Conservation (phyloP, 257 asterid genomes). For the Solanum chaucha region DNA sequence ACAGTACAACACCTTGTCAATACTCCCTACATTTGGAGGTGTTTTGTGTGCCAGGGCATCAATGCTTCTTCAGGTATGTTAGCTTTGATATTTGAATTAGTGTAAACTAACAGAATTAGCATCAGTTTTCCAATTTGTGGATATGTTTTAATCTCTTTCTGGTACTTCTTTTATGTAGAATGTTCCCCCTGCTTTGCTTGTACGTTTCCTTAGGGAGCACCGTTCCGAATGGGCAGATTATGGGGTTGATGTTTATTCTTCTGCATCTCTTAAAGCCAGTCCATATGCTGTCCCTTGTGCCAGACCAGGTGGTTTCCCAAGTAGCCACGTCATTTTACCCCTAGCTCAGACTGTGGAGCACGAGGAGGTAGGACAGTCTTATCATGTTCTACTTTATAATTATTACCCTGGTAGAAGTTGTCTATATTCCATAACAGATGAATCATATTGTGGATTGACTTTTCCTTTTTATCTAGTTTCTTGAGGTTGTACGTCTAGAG, state of each 20-base stretch:
- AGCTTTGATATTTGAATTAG: not conserved
- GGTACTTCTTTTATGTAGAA: slow-evolving; percentile 24
- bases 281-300: slow-evolving; percentile 64
- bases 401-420: not conserved
- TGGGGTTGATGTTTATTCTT: slow-evolving; percentile 68
- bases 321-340: slow-evolving; percentile 70
- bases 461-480: slow-evolving; percentile 28
- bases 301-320: slow-evolving; percentile 56
- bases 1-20: slow-evolving; percentile 47
- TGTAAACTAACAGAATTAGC: not conserved
- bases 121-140: not conserved
- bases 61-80: slow-evolving; percentile 86
- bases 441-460: not conserved
- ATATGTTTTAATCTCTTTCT: not conserved
- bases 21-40: slow-evolving; percentile 77
- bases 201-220: slow-evolving; percentile 81
- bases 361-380: slow-evolving; percentile 49
- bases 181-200: slow-evolving; percentile 78
- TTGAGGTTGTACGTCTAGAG: slow-evolving; percentile 87
- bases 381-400: not conserved
- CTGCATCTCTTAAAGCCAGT: slow-evolving; percentile 67
- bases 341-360: slow-evolving; percentile 79
- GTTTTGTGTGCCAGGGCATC: slow-evolving; percentile 92
- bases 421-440: not conserved
- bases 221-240: slow-evolving; percentile 93